Conservation (phyloP, 2,329 filamentous ascomycete genomes). For the Amauroascus niger region DNA sequence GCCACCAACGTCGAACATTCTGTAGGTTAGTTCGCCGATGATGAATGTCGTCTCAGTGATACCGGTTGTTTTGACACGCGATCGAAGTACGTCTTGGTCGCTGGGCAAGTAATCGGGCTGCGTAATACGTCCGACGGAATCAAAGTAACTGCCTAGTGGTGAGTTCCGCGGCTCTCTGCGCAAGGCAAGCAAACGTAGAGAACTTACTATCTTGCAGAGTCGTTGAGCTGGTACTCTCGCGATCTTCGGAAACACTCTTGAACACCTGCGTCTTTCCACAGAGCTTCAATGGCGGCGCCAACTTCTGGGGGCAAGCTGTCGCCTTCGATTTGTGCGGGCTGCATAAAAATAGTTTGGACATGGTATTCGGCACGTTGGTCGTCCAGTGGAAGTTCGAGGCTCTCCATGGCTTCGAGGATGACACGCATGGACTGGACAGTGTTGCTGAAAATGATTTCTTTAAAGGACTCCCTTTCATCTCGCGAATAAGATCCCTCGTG, state of each 20-base stretch:
- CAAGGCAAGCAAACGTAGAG: background rate
- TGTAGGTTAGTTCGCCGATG: conserved; percentile 86
- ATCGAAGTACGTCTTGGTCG: conserved; percentile 88
- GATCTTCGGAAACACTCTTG: conserved; percentile 94
- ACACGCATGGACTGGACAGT: conserved; percentile 62
- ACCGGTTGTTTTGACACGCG: conserved; percentile 95
- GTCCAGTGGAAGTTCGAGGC: conserved; percentile 68
- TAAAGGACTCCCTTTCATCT: conserved; percentile 64
- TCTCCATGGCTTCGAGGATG: conserved; percentile 60
- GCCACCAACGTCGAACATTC: conserved; percentile 96
- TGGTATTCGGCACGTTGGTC: conserved; percentile 93
- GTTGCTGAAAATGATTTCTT: conserved; percentile 64
- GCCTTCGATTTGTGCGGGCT: conserved; percentile 91
- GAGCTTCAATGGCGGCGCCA: conserved; percentile 78
- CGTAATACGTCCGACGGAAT: conserved; percentile 84
- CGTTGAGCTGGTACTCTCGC: conserved; percentile 90
- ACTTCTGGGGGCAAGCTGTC: conserved; percentile 91
- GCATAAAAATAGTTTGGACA: conserved; percentile 98
- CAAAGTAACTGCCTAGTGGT: conserved; percentile 65
- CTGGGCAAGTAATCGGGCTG: conserved; percentile 88
- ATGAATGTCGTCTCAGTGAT: conserved; percentile 96
- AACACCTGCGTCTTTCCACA: conserved; percentile 89
- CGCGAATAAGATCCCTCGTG: conserved; percentile 98
- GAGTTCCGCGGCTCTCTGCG: conserved; percentile 22
- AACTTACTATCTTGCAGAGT: conserved; percentile 88